Conservation (phyloP, 2,329 filamentous ascomycete genomes). For the Davidsoniella australis region DNA sequence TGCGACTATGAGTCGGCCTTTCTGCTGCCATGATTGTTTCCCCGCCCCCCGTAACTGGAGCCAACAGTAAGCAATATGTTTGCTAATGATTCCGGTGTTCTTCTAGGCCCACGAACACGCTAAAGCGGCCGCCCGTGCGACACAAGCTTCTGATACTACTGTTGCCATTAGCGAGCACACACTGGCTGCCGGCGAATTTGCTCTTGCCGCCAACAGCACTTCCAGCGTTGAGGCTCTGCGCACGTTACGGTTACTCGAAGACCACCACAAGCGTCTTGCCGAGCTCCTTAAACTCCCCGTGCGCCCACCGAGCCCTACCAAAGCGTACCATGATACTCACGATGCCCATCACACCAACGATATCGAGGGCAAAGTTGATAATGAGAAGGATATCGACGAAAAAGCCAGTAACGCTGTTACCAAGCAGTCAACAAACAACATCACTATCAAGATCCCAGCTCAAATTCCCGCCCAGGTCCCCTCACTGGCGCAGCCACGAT, state of each 20-base stretch:
- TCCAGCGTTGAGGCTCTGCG: conserved; percentile 56
- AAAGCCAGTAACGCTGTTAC: conserved; percentile 18
- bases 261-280: conserved; percentile 72
- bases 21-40: too few relatives aligned
- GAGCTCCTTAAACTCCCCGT: conserved; percentile 62
- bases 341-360: conserved; percentile 16
- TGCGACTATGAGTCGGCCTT: too few relatives aligned
- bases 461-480: conserved; percentile 27
- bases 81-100: conserved; percentile 12
- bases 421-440: neutral
- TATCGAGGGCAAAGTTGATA: conserved; percentile 3
- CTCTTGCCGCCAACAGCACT: conserved; percentile 60
- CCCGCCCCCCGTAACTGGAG: too few relatives aligned
- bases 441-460: conserved; percentile 20
- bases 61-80: neutral
- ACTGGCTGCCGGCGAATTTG: conserved; percentile 74
- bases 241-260: conserved; percentile 68
- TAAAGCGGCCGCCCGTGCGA: conserved; percentile 62
- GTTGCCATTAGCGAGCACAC: conserved; percentile 79
- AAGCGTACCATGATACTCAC: conserved; percentile 20
- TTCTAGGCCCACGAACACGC: conserved; percentile 74
- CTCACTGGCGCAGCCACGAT: conserved; percentile 19
- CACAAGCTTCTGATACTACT: conserved; percentile 56
- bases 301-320: conserved; percentile 36
- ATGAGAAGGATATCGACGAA: conserved; percentile 18